Base-by-base conservation (phyloP, 352 stramenopile species). In the Paralagenidium karlingii region DNA sequence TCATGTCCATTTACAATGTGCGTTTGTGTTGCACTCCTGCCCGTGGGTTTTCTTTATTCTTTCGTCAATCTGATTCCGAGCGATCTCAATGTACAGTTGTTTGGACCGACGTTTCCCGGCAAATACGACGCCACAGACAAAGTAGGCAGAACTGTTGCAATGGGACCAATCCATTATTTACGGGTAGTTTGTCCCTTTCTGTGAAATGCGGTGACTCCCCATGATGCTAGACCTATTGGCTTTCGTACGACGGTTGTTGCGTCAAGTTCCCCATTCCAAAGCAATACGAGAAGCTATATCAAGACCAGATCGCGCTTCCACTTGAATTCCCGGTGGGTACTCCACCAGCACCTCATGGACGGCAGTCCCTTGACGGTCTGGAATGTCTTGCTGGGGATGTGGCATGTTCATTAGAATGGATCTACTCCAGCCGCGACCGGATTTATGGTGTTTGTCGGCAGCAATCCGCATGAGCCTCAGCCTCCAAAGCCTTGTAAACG, bases 1-100 rank as follows among this genome's bases (percentile, higher is more conserved):
- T 88, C 55, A 86, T 89, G 67, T 88, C 78, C 16, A 61, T 91
- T 11, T 91, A 91, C 58, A 86, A 91, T 34, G 78, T 91, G 57
- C 24, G 55, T 43, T 29, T 13, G 32, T 36, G 3, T 8, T 24
- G 21, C 34, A 10, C 13, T 46, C 8, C 3, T 33, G 22, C 11
- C 15, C 21, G 5, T 47, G 5, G 11, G 27, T 30, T 5, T 22
- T 4, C 12, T n/a, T 1, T 27, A 8, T 22, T 26, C 25, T 6
- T 42, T 26, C 7, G 24, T 3, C 16, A 7, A 7, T 22, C 30
- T 22, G 7, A 7, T 22, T 20, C 16, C 22, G 7, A 36, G 7
- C 19, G 15, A 36, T 16, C 22, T 8, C 30, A 16, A 7, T 33
- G 3, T 7, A 22, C 37, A 91, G 78, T 51, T 91, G 21, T 87